Base-by-base conservation (phyloP, 2,329 filamentous ascomycete species). In the Colletotrichum echinochloae region DNA sequence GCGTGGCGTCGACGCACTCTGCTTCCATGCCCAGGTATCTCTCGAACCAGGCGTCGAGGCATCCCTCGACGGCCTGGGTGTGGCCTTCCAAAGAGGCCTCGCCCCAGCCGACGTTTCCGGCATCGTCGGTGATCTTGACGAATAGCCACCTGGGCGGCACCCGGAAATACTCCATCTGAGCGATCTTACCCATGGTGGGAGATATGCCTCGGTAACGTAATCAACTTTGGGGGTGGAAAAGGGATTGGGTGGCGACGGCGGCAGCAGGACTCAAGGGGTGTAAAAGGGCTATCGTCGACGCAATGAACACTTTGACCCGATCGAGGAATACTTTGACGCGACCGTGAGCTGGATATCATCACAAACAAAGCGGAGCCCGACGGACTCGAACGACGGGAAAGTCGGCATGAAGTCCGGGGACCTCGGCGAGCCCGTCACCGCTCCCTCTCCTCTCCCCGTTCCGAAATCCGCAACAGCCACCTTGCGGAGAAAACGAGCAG, bases 141-240 rank as follows among this genome's bases (percentile, higher is more conserved):
- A 94, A 93, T 1, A 94, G 84, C 92, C 92, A 94, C 49, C 92
- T 85, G 18, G 92, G 92, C 55, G 90, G 90, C 11, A 94, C 89
- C 23, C 92, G 87, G 77, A 94, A 94, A 77, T 94, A 93, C 74
- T 93, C 91, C 52, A 94, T 89, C 33, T 77, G 84, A 71, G 86
- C 84, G 76, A 93, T 92, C 73, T 88, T 90, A 1, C 84, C 85
- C 90, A 92, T 92, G 18, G 23, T 74, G 52, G 9, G 55, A 9
- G 23, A 5, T 26, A 20, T 0, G 23, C 35, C 26, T 1, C 5
- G 39, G 49, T 56, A 48, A 66, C 41, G 66, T 61, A 20, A 16
- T 37, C 26, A 51, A 60, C 6, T 30, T 33, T 46, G 7, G 26
- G 18, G n/a, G 12, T 3, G 2, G 8, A 6, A 26, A 14, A 26